phyloP scores from a whole-genome alignment of 2,329 filamentous ascomycete species.

The Aspergillus quadricinctus region DNA sequence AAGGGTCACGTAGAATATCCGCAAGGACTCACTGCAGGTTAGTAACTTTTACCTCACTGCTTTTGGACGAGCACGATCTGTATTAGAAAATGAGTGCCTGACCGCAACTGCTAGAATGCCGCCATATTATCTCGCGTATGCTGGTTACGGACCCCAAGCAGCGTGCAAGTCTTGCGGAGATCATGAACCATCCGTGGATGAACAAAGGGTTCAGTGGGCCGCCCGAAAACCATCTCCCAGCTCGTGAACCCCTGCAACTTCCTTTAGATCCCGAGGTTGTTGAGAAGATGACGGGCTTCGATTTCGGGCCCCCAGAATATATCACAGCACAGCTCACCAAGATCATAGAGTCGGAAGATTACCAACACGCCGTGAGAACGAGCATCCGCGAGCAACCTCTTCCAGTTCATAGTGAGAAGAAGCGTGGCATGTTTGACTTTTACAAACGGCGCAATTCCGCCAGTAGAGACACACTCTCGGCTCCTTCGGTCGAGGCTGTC shows the following conservation, averaged over 20 bases:
- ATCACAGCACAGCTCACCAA: slow-evolving; percentile 79
- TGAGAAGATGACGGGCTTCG: slow-evolving; percentile 94
- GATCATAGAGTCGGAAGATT: slow-evolving; percentile 89
- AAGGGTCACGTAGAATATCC: slow-evolving; percentile 95
- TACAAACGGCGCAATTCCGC: slow-evolving; percentile 91
- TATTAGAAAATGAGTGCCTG: background rate
- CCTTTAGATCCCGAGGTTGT: slow-evolving; percentile 81
- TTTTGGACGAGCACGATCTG: background rate
- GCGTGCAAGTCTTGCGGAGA: slow-evolving; percentile 81
- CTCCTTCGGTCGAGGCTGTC: slow-evolving; percentile 80
- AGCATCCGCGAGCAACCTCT: slow-evolving; percentile 63
- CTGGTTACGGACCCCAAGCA: slow-evolving; percentile 88
- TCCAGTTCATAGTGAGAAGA: slow-evolving; percentile 66
- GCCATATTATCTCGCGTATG: slow-evolving; percentile 88
- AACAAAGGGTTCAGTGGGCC: slow-evolving; percentile 81
- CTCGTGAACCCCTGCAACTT: slow-evolving; percentile 76
- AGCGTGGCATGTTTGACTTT: slow-evolving; percentile 89
- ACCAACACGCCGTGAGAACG: slow-evolving; percentile 74
- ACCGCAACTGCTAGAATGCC: slow-evolving; percentile 65
- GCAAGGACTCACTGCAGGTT: slow-evolving; percentile 84
- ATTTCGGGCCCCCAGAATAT: slow-evolving; percentile 82
- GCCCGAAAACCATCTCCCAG: slow-evolving; percentile 83
- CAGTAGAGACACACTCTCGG: slow-evolving; percentile 79
- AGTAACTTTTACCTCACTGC: slow-evolving; percentile 28
- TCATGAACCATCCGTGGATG: slow-evolving; percentile 95